Conservation (phyloP, 108 stramenopile genomes). For the Asterionellopsis glacialis region DNA sequence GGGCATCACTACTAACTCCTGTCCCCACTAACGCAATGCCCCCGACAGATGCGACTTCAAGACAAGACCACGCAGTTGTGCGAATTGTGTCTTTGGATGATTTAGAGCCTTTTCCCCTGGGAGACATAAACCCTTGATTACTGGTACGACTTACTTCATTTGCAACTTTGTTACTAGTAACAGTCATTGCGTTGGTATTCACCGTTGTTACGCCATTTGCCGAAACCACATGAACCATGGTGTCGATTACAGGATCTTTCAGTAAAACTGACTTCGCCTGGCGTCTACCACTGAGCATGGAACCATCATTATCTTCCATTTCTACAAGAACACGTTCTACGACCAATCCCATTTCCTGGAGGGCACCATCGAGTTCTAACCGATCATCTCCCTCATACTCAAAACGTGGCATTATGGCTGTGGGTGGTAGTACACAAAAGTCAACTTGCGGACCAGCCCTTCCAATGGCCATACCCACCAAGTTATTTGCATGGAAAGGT, state of each 20-base stretch:
- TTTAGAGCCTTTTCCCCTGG: conserved; percentile 7
- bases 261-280: conserved; percentile 20
- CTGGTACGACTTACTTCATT: conserved; percentile 1
- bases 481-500: conserved; percentile 30
- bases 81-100: conserved; percentile 9
- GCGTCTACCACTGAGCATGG: background rate
- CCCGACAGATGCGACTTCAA: conserved; percentile 28
- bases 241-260: conserved; percentile 61
- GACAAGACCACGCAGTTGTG: conserved; percentile 57
- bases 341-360: conserved; percentile 33
- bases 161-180: conserved; percentile 26
- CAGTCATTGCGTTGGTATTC: conserved; percentile 47
- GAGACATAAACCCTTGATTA: conserved; percentile 12
- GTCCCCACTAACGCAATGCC: conserved; percentile 36
- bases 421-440: conserved; percentile 53
- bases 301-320: conserved; percentile 10
- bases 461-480: conserved; percentile 62
- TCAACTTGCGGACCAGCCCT: conserved; percentile 29
- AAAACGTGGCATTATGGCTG: conserved; percentile 60
- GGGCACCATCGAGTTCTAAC: conserved; percentile 41
- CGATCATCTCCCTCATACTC: conserved; percentile 51
- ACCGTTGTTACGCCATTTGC: conserved; percentile 40
- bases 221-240: conserved; percentile 57
- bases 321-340: conserved; percentile 44
- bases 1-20: conserved; percentile 53